Percentiles rank a stretch among this genome's conserved stretches.
Evolutionary conservation across 2,329 filamentous ascomycete species (phyloP).

Genomic region (Aspergillus tamarii): DNA sequence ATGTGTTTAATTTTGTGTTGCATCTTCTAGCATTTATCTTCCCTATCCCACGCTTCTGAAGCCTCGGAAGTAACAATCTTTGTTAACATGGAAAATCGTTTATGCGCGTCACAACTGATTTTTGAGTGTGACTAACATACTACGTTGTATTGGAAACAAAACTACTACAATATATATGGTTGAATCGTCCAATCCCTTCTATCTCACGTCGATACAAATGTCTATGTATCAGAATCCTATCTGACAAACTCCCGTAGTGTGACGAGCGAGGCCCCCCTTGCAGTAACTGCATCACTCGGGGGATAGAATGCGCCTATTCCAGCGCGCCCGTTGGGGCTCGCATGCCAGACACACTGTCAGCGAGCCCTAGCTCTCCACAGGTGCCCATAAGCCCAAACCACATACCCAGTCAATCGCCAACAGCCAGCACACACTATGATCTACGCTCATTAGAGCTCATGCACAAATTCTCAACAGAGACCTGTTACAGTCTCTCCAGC

Average conservation of each 20-base stretch:
- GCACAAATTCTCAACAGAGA: slow-evolving; percentile 52
- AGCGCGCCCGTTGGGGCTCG: slow-evolving; percentile 16
- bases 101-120: too few relatives aligned
- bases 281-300: slow-evolving; percentile 31
- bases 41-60: too few relatives aligned
- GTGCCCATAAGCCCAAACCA: background rate
- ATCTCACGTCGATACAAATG: background rate
- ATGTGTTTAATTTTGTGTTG: background rate
- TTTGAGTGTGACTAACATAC: too few relatives aligned
- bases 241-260: slow-evolving; percentile 22
- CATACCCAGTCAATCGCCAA: background rate
- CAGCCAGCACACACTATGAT: background rate
- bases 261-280: slow-evolving; percentile 38
- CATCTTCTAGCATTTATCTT: background rate
- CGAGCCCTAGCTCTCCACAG: background rate
- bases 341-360: background rate
- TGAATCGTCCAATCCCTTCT: background rate
- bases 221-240: background rate
- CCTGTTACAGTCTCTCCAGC: slow-evolving; percentile 43
- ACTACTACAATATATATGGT: background rate
- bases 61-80: background rate
- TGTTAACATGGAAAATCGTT: background rate
- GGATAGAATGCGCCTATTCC: slow-evolving; percentile 29
- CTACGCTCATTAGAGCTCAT: slow-evolving; percentile 51
- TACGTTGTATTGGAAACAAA: background rate